phyloP scores from a whole-genome alignment of 163 green algal species.

The Scenedesmus sp. region DNA sequence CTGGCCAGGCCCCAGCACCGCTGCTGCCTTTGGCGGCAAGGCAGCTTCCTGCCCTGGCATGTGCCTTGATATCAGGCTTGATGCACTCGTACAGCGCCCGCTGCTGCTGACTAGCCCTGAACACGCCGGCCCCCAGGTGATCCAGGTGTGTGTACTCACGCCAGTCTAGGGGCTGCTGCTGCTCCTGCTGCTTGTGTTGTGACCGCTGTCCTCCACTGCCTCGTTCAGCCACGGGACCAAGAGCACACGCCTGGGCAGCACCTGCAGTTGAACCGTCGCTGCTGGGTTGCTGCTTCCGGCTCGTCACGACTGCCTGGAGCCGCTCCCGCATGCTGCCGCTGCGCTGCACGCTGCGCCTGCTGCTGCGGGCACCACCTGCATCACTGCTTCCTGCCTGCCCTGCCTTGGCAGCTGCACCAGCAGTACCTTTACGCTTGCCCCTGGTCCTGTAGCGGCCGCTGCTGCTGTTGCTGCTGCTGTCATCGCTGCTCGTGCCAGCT shows the following conservation, averaged over 20 bases:
- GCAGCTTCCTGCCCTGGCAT: not conserved
- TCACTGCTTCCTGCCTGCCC: not conserved
- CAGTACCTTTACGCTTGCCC: not conserved
- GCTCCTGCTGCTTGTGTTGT: not conserved
- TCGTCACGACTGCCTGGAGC: not conserved
- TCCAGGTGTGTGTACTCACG: slow-evolving; percentile 18
- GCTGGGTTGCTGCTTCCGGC: not conserved
- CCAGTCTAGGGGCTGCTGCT: not conserved
- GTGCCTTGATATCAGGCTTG: slow-evolving; percentile 30
- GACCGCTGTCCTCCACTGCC: not conserved
- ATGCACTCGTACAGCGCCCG: slow-evolving; percentile 30
- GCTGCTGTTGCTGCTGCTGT: slow-evolving; percentile 30
- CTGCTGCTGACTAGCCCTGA: slow-evolving; percentile 30
- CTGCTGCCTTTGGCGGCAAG: not conserved
- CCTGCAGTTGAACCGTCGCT: not conserved
- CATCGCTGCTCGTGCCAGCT: not conserved
- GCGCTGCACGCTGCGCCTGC: not conserved
- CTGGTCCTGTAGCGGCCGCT: not conserved
- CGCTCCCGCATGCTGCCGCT: slow-evolving; percentile 39
- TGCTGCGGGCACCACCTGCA: not conserved
- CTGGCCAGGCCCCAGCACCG: not conserved
- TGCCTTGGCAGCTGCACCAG: not conserved
- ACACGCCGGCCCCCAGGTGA: slow-evolving; percentile 44
- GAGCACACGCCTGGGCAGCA: not conserved
- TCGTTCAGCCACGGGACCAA: not conserved